Evolutionary conservation across 805 yeast genomes (phyloP).

Genomic region (Saccharomycopsis babjevae): DNA sequence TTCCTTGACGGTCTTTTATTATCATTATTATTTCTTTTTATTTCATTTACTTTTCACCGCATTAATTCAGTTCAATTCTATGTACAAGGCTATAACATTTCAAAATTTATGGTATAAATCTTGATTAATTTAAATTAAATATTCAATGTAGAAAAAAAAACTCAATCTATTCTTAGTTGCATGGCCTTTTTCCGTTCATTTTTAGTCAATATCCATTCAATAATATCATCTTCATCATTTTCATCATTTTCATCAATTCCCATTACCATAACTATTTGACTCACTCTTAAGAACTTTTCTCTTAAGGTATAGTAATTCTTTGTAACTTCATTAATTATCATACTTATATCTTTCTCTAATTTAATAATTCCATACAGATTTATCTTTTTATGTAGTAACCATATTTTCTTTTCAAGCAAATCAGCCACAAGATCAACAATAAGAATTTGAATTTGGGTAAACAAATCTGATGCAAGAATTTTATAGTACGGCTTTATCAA

Average conservation of each 20-base stretch:
- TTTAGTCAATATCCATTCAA: conserved; percentile 70
- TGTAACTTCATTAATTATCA: conserved; percentile 64
- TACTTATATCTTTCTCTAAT: conserved; percentile 71
- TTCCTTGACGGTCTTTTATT: not conserved
- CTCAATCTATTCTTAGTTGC: conserved; percentile 34
- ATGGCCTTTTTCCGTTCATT: conserved; percentile 61
- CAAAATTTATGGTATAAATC: not conserved
- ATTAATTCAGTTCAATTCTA: not conserved
- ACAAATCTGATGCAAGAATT: conserved; percentile 45
- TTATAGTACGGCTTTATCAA: conserved; percentile 57
- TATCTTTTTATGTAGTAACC: conserved; percentile 54
- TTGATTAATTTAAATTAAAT: not conserved
- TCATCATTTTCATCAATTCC: conserved; percentile 37
- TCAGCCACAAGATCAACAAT: conserved; percentile 47
- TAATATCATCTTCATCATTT: conserved; percentile 18
- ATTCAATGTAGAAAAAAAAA: not conserved
- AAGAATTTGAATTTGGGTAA: conserved; percentile 34
- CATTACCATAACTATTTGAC: conserved; percentile 73
- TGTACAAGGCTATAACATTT: not conserved
- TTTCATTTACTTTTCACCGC: not conserved
- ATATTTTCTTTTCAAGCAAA: conserved; percentile 54
- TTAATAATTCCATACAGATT: conserved; percentile 78
- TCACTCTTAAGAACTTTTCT: conserved; percentile 67
- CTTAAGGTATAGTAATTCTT: conserved; percentile 63
- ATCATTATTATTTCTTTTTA: not conserved